Conservation (phyloP, 2,329 filamentous ascomycete genomes). For the Macrophomina tecta region DNA sequence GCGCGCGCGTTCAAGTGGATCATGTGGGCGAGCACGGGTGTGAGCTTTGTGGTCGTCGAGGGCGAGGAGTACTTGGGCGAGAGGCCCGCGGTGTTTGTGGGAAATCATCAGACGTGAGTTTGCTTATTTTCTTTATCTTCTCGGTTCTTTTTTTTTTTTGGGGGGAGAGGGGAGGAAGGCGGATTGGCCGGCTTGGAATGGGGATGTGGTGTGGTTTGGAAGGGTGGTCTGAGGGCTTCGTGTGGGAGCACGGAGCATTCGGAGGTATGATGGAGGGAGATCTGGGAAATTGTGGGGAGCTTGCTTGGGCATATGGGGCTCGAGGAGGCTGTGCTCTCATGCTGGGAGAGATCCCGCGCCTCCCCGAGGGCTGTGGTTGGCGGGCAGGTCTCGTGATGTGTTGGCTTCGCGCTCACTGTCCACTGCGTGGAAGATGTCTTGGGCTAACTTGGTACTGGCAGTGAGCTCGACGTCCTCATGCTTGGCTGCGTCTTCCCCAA, state of each 20-base stretch:
- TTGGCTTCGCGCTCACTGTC: too few relatives aligned
- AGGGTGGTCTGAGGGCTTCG: too few relatives aligned
- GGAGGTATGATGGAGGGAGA: slow-evolving; percentile 15
- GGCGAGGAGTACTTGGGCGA: slow-evolving; percentile 33
- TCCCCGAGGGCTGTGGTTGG: neutral
- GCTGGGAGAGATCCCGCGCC: too few relatives aligned
- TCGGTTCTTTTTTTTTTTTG: neutral
- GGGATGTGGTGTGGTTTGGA: too few relatives aligned
- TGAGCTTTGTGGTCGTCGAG: slow-evolving; percentile 77
- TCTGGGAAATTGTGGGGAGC: slow-evolving; percentile 17
- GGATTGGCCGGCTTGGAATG: too few relatives aligned
- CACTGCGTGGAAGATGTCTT: neutral
- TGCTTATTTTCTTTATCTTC: neutral
- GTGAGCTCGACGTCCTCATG: slow-evolving; percentile 90
- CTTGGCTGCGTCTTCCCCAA: slow-evolving; percentile 87
- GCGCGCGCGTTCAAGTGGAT: slow-evolving; percentile 79
- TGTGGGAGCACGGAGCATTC: slow-evolving; percentile 6
- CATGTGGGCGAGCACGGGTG: slow-evolving; percentile 77
- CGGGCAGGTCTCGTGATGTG: neutral
- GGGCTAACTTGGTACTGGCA: slow-evolving; percentile 35
- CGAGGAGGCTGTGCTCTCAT: neutral
- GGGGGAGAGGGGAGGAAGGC: neutral
- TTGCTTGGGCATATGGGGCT: slow-evolving; percentile 1
- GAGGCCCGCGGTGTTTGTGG: slow-evolving; percentile 87
- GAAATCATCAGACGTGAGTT: slow-evolving; percentile 83